These are phyloP conservation scores for Kwoniella shivajii DNA, from an alignment of 1,284 basidiomycete genomes.

Conservation along the genomic window DNA sequence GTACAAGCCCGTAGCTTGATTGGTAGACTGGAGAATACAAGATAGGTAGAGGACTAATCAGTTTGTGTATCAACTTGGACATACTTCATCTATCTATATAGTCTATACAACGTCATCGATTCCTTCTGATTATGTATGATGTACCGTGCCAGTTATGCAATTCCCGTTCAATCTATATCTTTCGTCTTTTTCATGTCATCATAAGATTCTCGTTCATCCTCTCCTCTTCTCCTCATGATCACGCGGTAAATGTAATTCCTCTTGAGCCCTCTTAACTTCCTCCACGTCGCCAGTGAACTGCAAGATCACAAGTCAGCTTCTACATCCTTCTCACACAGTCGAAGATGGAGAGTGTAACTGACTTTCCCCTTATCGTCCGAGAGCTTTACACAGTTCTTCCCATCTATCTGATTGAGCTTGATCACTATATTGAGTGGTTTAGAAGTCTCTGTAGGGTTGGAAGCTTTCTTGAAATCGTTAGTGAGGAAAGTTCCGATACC, in stretches of 20 bases:
- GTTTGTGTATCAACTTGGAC: too few species aligned
- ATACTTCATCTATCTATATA: too few species aligned
- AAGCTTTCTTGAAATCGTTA: constrained; percentile 76
- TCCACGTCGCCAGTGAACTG: constrained; percentile 48
- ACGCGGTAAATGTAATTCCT: constrained; percentile 32
- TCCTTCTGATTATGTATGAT: too few species aligned
- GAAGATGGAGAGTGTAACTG: constrained; percentile 8
- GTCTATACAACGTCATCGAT: too few species aligned
- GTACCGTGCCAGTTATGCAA: neutral
- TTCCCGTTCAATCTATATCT: neutral
- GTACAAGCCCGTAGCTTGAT: too few species aligned
- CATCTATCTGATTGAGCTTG: constrained; percentile 76
- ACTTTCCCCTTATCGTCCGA: constrained; percentile 89
- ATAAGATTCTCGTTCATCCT: constrained; percentile 11
- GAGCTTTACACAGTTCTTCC: constrained; percentile 80
- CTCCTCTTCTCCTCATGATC: constrained; percentile 30
- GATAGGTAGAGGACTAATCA: too few species aligned
- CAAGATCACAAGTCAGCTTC: neutral
- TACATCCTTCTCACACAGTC: neutral
- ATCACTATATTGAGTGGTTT: constrained; percentile 91
- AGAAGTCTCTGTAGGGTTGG: constrained; percentile 63
- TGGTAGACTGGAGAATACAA: too few species aligned
- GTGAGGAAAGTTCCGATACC: constrained; percentile 90
- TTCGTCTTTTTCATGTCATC: neutral
- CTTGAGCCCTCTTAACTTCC: constrained; percentile 46